phyloP scores from a whole-genome alignment of 306 rosid species.

The Crataegus laevigata region DNA sequence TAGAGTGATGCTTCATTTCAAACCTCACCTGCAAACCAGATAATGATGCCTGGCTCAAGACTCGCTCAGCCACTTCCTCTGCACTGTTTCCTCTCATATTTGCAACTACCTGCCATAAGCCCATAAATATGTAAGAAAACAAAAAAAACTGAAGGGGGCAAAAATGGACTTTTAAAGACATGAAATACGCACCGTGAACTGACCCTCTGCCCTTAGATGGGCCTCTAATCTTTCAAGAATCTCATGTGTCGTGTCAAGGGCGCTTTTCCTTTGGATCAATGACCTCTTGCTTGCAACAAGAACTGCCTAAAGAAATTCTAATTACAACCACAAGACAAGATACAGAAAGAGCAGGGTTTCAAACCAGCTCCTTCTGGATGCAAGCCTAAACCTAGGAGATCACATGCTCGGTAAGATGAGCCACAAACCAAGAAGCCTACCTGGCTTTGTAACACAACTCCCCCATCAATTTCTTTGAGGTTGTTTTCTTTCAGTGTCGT shows the following conservation, averaged over 20 bases:
- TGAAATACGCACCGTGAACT: conserved; percentile 57
- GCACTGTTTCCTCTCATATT: conserved; percentile 93
- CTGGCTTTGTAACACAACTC: conserved; percentile 78
- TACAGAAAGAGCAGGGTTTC: conserved; percentile 15
- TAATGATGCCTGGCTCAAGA: conserved; percentile 74
- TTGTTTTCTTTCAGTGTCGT: conserved; percentile 80
- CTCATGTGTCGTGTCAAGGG: conserved; percentile 79
- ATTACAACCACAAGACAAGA: conserved; percentile 18
- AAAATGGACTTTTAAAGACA: not conserved
- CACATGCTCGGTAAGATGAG: conserved; percentile 8
- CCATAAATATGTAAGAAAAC: not conserved
- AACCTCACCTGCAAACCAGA: conserved; percentile 81
- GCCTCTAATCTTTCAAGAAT: conserved; percentile 94
- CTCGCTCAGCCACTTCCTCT: conserved; percentile 81
- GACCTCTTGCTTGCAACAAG: conserved; percentile 88
- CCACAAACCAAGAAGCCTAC: conserved; percentile 32
- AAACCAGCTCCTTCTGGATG: conserved; percentile 5
- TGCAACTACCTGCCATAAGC: conserved; percentile 64
- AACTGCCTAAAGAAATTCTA: conserved; percentile 57
- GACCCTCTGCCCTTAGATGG: conserved; percentile 72
- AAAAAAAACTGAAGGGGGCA: not conserved
- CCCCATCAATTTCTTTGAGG: conserved; percentile 87
- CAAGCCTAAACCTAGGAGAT: conserved; percentile 5
- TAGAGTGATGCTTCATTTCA: not conserved
- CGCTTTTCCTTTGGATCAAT: conserved; percentile 62